Percentiles rank a stretch among this genome's conserved stretches.
phyloP scores from a whole-genome alignment of 305 asterid species.

The Rubia tinctorum region DNA sequence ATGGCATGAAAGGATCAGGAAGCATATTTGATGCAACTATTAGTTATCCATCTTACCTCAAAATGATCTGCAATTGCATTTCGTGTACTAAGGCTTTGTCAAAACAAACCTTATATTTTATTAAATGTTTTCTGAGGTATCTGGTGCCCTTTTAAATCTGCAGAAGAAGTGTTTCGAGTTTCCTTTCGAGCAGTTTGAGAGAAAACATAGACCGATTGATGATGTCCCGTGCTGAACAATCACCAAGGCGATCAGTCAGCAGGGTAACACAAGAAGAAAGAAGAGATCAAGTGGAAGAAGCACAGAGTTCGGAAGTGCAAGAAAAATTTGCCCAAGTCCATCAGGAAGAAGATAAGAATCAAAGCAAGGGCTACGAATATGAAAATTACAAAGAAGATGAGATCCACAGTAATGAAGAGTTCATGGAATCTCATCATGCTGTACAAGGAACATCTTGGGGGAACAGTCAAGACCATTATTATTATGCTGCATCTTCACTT shows the following conservation, averaged over 20 bases:
- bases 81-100: neutral
- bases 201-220: constrained; percentile 61
- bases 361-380: constrained; percentile 24
- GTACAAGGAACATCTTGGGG: constrained; percentile 43
- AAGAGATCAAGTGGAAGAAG: constrained; percentile 15
- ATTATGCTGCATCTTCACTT: constrained; percentile 38
- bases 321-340: constrained; percentile 7
- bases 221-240: constrained; percentile 51
- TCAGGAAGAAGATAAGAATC: constrained; percentile 19
- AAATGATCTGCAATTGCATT: neutral
- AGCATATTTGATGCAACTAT: neutral
- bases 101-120: neutral
- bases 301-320: neutral
- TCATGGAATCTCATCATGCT: constrained; percentile 30
- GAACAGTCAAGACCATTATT: constrained; percentile 27
- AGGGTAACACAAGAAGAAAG: constrained; percentile 26
- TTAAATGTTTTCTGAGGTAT: neutral
- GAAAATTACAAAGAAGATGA: constrained; percentile 42
- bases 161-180: constrained; percentile 77
- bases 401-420: constrained; percentile 35
- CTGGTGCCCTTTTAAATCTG: constrained; percentile 19
- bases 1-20: neutral
- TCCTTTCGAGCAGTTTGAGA: constrained; percentile 69
- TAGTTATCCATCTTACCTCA: neutral
- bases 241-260: constrained; percentile 15